Conservation (phyloP, 768 basidiomycete genomes). For the Clavaria fumosa region DNA sequence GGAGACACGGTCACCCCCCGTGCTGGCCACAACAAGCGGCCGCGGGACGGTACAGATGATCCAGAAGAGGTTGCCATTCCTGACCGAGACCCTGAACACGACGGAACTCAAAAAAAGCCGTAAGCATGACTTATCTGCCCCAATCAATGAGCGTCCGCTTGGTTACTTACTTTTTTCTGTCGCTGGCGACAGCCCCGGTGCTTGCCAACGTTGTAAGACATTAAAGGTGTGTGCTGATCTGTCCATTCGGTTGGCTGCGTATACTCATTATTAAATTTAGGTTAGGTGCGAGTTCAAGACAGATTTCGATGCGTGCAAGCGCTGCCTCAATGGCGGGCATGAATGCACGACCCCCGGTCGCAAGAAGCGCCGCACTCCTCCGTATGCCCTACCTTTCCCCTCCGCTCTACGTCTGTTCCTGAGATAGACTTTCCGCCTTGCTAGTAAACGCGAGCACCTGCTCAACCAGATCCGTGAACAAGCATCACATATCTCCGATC, state of each 20-base stretch:
- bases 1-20: background rate
- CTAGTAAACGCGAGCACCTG: slow-evolving; percentile 68
- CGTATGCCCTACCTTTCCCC: slow-evolving; percentile 30
- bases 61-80: no score
- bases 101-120: background rate
- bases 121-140: slow-evolving; percentile 7
- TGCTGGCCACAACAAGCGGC: background rate
- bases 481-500: slow-evolving; percentile 51
- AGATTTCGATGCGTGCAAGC: slow-evolving; percentile 60
- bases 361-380: slow-evolving; percentile 65
- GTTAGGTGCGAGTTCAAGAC: slow-evolving; percentile 66
- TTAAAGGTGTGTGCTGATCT: slow-evolving; percentile 24
- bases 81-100: background rate
- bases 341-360: slow-evolving; percentile 75
- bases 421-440: background rate
- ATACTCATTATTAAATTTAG: slow-evolving; percentile 34
- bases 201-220: slow-evolving; percentile 57
- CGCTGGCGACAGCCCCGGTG: slow-evolving; percentile 28
- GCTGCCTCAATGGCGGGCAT: slow-evolving; percentile 53
- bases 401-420: background rate
- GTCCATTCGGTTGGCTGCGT: slow-evolving; percentile 50
- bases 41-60: background rate
- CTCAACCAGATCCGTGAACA: slow-evolving; percentile 63
- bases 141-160: slow-evolving; percentile 29
- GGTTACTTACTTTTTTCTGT: slow-evolving; percentile 2